Percentiles rank a stretch among this genome's conserved stretches.
phyloP scores from a whole-genome alignment of 495 filamentous ascomycete species.

The Apodospora peruviana region DNA sequence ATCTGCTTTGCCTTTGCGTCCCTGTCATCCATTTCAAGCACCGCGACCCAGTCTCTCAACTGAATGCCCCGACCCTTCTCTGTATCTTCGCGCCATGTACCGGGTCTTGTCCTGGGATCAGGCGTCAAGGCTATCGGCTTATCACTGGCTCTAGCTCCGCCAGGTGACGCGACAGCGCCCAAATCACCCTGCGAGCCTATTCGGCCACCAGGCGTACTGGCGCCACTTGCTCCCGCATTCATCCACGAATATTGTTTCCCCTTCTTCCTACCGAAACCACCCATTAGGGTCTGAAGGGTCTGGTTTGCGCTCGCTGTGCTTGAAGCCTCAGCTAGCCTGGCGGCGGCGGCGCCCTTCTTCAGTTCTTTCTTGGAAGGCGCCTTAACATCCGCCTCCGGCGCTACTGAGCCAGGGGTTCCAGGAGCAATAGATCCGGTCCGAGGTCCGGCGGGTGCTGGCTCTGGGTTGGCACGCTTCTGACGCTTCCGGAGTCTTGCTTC shows the following conservation, averaged over 20 bases:
- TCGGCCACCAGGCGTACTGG: conserved; percentile 37
- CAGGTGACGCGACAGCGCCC: conserved; percentile 11
- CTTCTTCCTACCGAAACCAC: conserved; percentile 50
- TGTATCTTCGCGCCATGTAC: conserved; percentile 57
- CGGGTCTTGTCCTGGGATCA: conserved; percentile 43
- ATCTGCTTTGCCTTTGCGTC: conserved; percentile 49
- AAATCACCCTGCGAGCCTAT: conserved; percentile 12
- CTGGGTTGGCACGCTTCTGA: conserved; percentile 39
- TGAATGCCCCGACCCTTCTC: conserved; percentile 61
- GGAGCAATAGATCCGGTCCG: conserved; percentile 42
- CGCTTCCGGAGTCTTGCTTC: conserved; percentile 45
- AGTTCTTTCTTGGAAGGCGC: conserved; percentile 52
- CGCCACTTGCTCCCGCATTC: conserved; percentile 42
- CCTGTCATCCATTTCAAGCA: conserved; percentile 56
- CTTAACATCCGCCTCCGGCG: conserved; percentile 41
- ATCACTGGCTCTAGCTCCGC: conserved; percentile 14
- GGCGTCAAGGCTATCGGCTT: conserved; percentile 22
- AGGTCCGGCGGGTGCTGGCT: conserved; percentile 28
- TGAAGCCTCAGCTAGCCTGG: conserved; percentile 45
- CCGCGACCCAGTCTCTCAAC: conserved; percentile 60
- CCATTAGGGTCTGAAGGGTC: conserved; percentile 48
- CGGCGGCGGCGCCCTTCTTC: conserved; percentile 53
- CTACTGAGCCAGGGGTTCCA: conserved; percentile 43
- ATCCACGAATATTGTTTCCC: conserved; percentile 57
- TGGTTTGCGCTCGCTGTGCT: conserved; percentile 51